Evolutionary conservation across 345 rosid species (phyloP).

Genomic region (Crucihimalaya himalaica): DNA sequence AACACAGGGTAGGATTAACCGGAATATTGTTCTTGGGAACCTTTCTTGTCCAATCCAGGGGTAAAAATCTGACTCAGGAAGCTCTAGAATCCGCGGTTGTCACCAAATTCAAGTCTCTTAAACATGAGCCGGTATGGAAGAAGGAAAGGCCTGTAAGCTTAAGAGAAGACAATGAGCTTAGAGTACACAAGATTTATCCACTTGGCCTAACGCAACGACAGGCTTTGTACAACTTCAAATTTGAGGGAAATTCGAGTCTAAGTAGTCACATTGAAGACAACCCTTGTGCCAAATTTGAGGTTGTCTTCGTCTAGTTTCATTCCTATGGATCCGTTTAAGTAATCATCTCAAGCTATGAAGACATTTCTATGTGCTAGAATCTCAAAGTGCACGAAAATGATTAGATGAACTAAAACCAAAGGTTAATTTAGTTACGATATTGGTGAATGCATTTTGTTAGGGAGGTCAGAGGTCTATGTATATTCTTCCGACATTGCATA

Average conservation of each 20-base stretch:
- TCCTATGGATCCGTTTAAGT: background rate
- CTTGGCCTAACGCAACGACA: conserved; percentile 89
- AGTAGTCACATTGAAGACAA: conserved; percentile 57
- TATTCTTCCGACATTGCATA: conserved; percentile 15
- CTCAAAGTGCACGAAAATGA: background rate
- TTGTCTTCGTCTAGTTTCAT: conserved; percentile 64
- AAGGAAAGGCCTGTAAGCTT: conserved; percentile 79
- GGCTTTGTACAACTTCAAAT: conserved; percentile 73
- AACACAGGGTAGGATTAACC: background rate
- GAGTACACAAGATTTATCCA: conserved; percentile 70
- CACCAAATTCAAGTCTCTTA: conserved; percentile 62
- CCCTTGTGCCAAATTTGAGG: conserved; percentile 85
- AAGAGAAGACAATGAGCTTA: conserved; percentile 64
- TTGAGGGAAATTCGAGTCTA: conserved; percentile 58
- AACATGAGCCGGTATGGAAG: conserved; percentile 80
- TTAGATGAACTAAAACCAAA: conserved; percentile 16
- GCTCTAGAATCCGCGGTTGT: conserved; percentile 66
- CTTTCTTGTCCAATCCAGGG: conserved; percentile 37
- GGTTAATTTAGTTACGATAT: conserved; percentile 8
- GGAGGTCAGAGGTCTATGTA: conserved; percentile 11
- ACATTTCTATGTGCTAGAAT: conserved; percentile 1
- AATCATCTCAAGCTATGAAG: conserved; percentile 21
- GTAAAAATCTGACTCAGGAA: conserved; percentile 52
- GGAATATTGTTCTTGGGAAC: background rate
- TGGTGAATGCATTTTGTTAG: conserved; percentile 28